A percentile compares a stretch with the other conserved stretches of the same genome.
phyloP scores from a whole-genome alignment of 495 filamentous ascomycete species.

The Pyronema omphalodes region DNA sequence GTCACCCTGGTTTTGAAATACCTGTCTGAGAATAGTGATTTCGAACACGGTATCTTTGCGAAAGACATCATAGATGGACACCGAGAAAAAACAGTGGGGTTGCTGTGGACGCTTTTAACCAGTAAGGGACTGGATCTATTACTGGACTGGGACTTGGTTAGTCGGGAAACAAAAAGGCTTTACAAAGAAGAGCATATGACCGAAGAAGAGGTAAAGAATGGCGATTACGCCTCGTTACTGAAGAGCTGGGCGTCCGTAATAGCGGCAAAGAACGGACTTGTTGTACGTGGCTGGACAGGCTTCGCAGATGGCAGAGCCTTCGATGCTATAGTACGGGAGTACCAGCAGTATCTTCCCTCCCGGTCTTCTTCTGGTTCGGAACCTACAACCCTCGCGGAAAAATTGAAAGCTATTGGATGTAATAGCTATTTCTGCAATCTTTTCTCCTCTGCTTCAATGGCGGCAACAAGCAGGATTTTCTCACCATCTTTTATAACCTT shows the following conservation, averaged over 20 bases:
- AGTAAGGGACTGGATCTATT: conserved; percentile 37
- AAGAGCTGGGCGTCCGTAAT: conserved; percentile 37
- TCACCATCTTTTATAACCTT: conserved; percentile 24
- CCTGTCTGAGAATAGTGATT: conserved; percentile 28
- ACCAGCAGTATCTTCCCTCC: conserved; percentile 28
- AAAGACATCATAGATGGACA: conserved; percentile 50
- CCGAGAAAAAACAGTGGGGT: conserved; percentile 44
- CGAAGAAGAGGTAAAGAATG: conserved; percentile 11
- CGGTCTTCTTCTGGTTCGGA: no score
- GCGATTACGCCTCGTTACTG: conserved; percentile 30
- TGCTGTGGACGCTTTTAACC: conserved; percentile 44
- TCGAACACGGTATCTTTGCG: conserved; percentile 29
- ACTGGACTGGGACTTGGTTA: conserved; percentile 37
- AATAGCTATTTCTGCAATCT: conserved; percentile 30
- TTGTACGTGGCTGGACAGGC: conserved; percentile 39
- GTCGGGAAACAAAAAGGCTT: conserved; percentile 33
- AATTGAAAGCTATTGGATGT: conserved; percentile 25
- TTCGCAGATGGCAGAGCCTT: conserved; percentile 42
- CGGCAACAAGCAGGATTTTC: conserved; percentile 30
- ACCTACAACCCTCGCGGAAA: conserved; percentile 5
- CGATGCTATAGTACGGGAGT: conserved; percentile 40
- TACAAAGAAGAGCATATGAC: conserved; percentile 9
- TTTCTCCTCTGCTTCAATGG: conserved; percentile 5
- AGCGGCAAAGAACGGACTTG: conserved; percentile 30
- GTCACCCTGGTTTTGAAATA: conserved; percentile 40